Evolutionary conservation across 108 stramenopile species (phyloP).

Genomic region (Cyclostephanos tholiformis): DNA sequence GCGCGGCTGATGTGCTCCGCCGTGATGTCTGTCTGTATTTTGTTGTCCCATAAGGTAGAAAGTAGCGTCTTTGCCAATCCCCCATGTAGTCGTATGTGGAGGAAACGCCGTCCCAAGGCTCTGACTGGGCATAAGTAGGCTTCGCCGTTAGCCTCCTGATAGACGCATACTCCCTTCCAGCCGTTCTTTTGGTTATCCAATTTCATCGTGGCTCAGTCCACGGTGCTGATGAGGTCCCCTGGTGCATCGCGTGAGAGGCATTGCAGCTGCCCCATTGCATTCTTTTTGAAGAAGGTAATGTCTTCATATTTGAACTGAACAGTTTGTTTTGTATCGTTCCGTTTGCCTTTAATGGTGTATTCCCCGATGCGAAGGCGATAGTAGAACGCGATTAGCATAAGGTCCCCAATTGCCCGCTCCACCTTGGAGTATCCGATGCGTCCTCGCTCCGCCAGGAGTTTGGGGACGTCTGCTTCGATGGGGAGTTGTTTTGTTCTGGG

Average conservation of each 20-base stretch:
- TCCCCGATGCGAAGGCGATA: constrained; percentile 18
- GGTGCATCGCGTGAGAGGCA: no score
- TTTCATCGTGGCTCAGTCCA: background rate
- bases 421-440: background rate
- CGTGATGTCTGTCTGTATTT: background rate
- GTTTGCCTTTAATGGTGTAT: constrained; percentile 7
- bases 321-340: constrained; percentile 10
- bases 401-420: background rate
- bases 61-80: background rate
- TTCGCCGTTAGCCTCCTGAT: constrained; percentile 14
- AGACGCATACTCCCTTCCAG: constrained; percentile 14
- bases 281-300: constrained; percentile 1
- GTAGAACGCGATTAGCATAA: no score
- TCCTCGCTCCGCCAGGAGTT: background rate
- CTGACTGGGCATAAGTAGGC: no score
- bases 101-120: background rate
- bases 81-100: background rate
- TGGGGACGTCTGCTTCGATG: no score
- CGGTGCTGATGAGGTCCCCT: background rate
- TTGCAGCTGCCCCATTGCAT: background rate
- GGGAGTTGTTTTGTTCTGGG: no score
- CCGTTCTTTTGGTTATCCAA: constrained; percentile 8
- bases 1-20: background rate
- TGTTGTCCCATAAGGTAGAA: background rate
- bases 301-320: constrained; percentile 6